Evolutionary conservation across 768 basidiomycete species (phyloP), one percentile per base, ranked within the genome.

Genomic region (Pisolithus sp.): DNA sequence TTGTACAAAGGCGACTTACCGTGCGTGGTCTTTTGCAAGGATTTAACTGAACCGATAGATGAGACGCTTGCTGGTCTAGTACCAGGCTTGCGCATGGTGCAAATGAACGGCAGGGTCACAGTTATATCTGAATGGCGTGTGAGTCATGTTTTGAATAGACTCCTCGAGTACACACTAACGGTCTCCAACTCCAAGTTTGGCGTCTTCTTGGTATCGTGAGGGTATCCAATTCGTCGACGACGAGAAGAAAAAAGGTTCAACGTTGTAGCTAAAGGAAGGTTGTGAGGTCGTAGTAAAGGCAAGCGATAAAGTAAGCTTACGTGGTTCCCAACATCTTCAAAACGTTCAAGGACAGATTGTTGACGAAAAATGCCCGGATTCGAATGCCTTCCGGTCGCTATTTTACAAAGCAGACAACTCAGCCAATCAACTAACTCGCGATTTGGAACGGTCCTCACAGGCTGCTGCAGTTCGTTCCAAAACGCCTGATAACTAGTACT

Each of bases 171-270:
- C 34, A 64, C 34, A 64, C 74, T 50, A 48, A 75, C 74, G 75
- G 50, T 76, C 74, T 45, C 68, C 71, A 43, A 56, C 9, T 2
- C 49, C 59, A 2, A 31, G 43, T 0, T 52, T 52, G 12, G 61
- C 53, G 28, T 67, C 55, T 51, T 75, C 74, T 52, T 74, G 72
- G 47, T 71, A 76, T 28, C 73, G 69, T 0, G 72, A 70, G 1
- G 74, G 73, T 43, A 73, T 74, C 65, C 71, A 69, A 49, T 73
- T 72, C 17, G 72, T 51, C 0, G 74, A 74, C 0, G 71, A 74
- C 12, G 73, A 69, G 49, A 73, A 75, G 59, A 73, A 76, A 56
- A 75, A 74, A 0, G 74, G 73, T 52, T 75, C 73, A 26, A 75
- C 66, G 46, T 70, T 57, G 45, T 69, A 75, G 40, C 75, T 76